Evolutionary conservation across 2,329 filamentous ascomycete genomes (phyloP).

Genomic region (Fusarium sp.): DNA sequence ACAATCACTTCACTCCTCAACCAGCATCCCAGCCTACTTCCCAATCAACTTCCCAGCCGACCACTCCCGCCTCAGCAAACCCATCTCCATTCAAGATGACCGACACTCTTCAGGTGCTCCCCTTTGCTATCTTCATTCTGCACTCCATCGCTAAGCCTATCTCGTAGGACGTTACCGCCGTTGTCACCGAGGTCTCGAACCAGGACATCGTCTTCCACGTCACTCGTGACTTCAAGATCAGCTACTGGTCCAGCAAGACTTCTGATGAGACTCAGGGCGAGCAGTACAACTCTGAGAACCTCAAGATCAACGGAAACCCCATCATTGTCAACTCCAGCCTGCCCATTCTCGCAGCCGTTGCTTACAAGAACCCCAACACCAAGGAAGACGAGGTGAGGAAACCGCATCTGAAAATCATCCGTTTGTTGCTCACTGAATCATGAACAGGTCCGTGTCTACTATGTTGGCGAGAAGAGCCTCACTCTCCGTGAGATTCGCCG

Average conservation of each 20-base stretch:
- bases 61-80: neutral
- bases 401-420: neutral
- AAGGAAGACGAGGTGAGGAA: neutral
- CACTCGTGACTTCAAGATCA: neutral
- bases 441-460: neutral
- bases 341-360: neutral
- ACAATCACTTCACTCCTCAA: neutral
- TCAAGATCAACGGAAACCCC: neutral
- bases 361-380: neutral
- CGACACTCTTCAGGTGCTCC: neutral
- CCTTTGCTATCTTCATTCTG: neutral
- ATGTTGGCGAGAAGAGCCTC: neutral
- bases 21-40: neutral
- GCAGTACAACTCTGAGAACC: neutral
- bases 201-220: constrained; percentile 1
- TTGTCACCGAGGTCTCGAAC: neutral
- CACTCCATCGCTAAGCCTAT: neutral
- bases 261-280: neutral
- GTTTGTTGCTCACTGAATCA: neutral
- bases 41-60: neutral
- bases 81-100: neutral
- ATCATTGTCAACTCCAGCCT: neutral
- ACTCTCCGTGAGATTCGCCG: neutral
- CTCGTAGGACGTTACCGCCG: neutral
- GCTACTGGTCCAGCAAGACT: neutral